phyloP scores from a whole-genome alignment of 805 yeast genomes.

The Wickerhamiella azyma region DNA sequence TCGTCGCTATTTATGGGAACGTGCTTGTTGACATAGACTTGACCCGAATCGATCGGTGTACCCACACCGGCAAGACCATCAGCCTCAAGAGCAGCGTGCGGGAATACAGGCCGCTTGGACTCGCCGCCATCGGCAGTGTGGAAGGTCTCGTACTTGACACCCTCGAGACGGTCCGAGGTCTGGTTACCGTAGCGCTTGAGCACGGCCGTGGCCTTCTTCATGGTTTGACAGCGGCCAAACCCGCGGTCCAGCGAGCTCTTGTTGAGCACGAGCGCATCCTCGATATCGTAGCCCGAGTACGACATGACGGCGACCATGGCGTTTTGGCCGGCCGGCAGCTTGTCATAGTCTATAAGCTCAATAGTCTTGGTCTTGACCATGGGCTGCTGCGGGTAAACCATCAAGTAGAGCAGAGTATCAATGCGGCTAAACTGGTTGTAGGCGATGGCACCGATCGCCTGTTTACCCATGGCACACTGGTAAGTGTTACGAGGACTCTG shows the following conservation, averaged over 20 bases:
- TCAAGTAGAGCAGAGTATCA: slow-evolving; percentile 80
- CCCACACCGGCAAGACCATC: slow-evolving; percentile 98
- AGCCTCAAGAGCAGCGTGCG: slow-evolving; percentile 75
- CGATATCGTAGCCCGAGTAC: slow-evolving; percentile 97
- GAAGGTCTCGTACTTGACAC: slow-evolving; percentile 60
- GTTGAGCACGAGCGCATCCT: slow-evolving; percentile 92
- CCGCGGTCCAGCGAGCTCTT: slow-evolving; percentile 92
- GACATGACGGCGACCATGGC: slow-evolving; percentile 99
- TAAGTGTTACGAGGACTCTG: slow-evolving; percentile 87
- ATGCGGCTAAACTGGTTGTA: slow-evolving; percentile 93
- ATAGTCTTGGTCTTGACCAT: slow-evolving; percentile 97
- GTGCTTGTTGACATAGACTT: slow-evolving; percentile 83
- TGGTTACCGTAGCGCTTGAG: slow-evolving; percentile 88
- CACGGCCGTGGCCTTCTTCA: slow-evolving; percentile 80
- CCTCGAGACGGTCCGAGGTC: slow-evolving; percentile 80
- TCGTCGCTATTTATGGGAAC: slow-evolving; percentile 72
- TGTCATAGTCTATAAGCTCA: slow-evolving; percentile 88
- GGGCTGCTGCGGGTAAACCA: slow-evolving; percentile 99
- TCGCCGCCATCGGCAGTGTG: slow-evolving; percentile 44
- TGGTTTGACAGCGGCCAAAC: slow-evolving; percentile 92
- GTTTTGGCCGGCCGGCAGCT: slow-evolving; percentile 96
- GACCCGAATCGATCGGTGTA: slow-evolving; percentile 77
- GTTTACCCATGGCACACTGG: slow-evolving; percentile 96
- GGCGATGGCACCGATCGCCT: slow-evolving; percentile 98
- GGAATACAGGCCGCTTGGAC: slow-evolving; percentile 48